phyloP scores from a whole-genome alignment of 192 early-diverging fungal species.

The Coemansia sp. region DNA sequence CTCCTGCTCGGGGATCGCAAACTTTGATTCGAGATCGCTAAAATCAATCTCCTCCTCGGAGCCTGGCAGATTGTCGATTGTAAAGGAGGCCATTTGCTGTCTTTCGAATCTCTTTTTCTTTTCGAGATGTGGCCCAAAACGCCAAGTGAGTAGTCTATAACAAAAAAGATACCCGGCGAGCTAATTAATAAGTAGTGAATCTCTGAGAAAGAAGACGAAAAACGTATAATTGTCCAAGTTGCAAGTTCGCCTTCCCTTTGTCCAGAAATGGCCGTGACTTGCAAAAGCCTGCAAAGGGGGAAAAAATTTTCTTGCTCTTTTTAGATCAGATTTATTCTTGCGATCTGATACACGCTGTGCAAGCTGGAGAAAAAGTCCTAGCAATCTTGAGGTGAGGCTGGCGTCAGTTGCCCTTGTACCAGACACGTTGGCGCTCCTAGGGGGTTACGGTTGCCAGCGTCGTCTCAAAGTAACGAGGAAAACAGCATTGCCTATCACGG shows the following conservation, averaged over 20 bases:
- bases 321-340: not conserved
- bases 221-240: not conserved
- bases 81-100: slow-evolving; percentile 55
- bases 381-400: too few relatives aligned
- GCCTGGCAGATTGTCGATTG: slow-evolving; percentile 66
- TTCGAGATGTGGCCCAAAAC: not conserved
- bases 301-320: not conserved
- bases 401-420: too few relatives aligned
- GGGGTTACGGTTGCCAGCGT: too few relatives aligned
- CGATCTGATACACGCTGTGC: too few relatives aligned
- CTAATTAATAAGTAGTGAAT: not conserved
- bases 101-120: not conserved
- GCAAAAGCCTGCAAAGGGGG: not conserved
- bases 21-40: slow-evolving; percentile 77
- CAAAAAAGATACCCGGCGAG: not conserved
- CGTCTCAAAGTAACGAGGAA: too few relatives aligned
- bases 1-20: slow-evolving; percentile 75
- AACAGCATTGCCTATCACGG: too few relatives aligned
- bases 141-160: too few relatives aligned
- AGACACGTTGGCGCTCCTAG: too few relatives aligned
- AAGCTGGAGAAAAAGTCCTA: too few relatives aligned
- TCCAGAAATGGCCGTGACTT: not conserved
- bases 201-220: not conserved
- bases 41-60: slow-evolving; percentile 87
- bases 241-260: not conserved